Conservation (phyloP, 768 basidiomycete species). For the Tylopilus rubrobrunneus region DNA sequence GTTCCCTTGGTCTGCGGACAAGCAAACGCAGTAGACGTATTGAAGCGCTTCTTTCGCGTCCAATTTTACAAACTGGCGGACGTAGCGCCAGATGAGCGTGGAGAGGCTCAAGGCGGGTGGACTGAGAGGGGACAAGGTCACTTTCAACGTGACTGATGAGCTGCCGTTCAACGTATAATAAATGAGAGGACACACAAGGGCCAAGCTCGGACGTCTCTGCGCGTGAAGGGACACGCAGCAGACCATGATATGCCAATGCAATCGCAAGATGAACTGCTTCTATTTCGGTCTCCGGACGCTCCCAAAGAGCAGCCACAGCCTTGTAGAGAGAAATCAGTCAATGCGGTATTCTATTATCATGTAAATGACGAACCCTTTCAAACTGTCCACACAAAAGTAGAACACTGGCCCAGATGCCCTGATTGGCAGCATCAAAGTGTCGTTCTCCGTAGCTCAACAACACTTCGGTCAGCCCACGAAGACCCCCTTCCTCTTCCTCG, state of each 20-base stretch:
- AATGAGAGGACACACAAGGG: slow-evolving; percentile 52
- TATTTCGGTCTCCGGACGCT: slow-evolving; percentile 80
- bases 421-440: slow-evolving; percentile 68
- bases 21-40: slow-evolving; percentile 85
- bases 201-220: slow-evolving; percentile 83
- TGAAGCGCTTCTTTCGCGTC: slow-evolving; percentile 93
- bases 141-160: slow-evolving; percentile 34
- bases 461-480: slow-evolving; percentile 71
- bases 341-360: no score
- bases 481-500: slow-evolving; percentile 76
- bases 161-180: not conserved
- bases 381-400: slow-evolving; percentile 92
- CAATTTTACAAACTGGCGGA: slow-evolving; percentile 87
- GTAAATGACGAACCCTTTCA: slow-evolving; percentile 61
- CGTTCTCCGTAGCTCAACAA: slow-evolving; percentile 75
- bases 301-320: slow-evolving; percentile 90
- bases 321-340: slow-evolving; percentile 27
- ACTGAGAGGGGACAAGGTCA: slow-evolving; percentile 62
- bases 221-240: slow-evolving; percentile 77
- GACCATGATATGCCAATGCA: slow-evolving; percentile 88
- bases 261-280: slow-evolving; percentile 95
- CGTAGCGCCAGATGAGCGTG: slow-evolving; percentile 87
- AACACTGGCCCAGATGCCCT: slow-evolving; percentile 77
- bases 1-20: slow-evolving; percentile 67
- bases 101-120: slow-evolving; percentile 77